Conservation (phyloP, 2,329 filamentous ascomycete species). For the Myriosclerotinia duriaeana region DNA sequence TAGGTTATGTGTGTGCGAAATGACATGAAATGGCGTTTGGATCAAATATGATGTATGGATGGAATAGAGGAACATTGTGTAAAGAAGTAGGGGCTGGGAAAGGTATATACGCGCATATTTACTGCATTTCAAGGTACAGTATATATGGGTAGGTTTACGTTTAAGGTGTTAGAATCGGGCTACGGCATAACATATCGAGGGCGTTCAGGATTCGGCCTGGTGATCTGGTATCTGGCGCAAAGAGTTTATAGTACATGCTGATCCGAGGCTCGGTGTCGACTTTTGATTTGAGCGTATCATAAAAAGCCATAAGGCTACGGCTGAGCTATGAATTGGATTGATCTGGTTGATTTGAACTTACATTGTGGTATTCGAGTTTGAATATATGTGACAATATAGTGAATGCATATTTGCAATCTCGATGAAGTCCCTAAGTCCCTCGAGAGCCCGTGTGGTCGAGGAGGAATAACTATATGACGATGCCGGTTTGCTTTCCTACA, state of each 20-base stretch:
- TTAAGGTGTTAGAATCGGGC: neutral
- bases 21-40: conserved; percentile 7
- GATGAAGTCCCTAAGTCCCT: too few relatives aligned
- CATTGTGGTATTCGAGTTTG: neutral
- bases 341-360: neutral
- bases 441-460: too few relatives aligned
- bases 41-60: neutral
- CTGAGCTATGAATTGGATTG: neutral
- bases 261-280: too few relatives aligned
- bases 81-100: neutral
- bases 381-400: too few relatives aligned
- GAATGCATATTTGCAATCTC: too few relatives aligned
- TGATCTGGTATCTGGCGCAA: neutral
- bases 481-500: too few relatives aligned
- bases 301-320: neutral
- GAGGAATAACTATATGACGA: too few relatives aligned
- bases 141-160: neutral
- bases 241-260: too few relatives aligned
- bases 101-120: neutral
- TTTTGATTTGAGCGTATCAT: neutral
- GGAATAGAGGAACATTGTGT: neutral
- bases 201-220: neutral
- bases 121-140: neutral
- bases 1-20: neutral
- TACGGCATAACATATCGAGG: neutral